Percentiles rank a stretch among this genome's conserved stretches.
These are phyloP conservation scores for Pythium angustatum DNA, from an alignment of 352 stramenopile genomes.

Conservation along the genomic window DNA sequence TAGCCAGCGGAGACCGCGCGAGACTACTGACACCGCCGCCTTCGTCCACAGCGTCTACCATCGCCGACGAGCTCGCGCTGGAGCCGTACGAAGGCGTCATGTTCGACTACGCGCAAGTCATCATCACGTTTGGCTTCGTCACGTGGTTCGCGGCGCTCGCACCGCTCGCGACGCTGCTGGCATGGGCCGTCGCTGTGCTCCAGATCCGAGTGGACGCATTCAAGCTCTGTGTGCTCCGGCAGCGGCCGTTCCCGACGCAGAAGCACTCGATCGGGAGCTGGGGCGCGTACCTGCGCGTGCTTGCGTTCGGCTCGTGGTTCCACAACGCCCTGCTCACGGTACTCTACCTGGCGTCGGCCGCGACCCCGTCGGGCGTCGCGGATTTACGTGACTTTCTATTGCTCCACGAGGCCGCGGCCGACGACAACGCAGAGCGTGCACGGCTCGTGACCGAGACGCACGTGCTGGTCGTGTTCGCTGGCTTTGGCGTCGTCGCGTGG, in stretches of 20 bases:
- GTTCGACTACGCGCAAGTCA: conserved; percentile 75
- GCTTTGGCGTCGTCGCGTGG: conserved; percentile 39
- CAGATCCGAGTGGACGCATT: conserved; percentile 68
- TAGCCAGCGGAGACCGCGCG: neutral
- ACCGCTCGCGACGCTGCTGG: conserved; percentile 40
- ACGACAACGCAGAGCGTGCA: conserved; percentile 1
- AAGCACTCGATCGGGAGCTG: conserved; percentile 62
- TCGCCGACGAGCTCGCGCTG: conserved; percentile 44
- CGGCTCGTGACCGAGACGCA: conserved; percentile 32
- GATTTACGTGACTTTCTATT: conserved; percentile 32
- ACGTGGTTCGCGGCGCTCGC: conserved; percentile 63
- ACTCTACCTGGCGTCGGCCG: conserved; percentile 27
- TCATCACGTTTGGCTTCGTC: conserved; percentile 62
- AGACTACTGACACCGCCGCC: conserved; percentile 9
- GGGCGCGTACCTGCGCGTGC: conserved; percentile 53
- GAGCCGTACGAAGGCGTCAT: conserved; percentile 67
- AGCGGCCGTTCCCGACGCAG: conserved; percentile 60
- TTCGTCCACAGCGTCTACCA: neutral
- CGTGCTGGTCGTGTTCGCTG: conserved; percentile 40
- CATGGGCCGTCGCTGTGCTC: conserved; percentile 52
- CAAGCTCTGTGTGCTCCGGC: conserved; percentile 57
- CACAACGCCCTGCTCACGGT: conserved; percentile 50
- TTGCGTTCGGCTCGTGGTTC: conserved; percentile 49
- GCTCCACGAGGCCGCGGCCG: neutral
- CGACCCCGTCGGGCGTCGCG: neutral